Base-by-base conservation (phyloP, 2,329 filamentous ascomycete genomes). In the Monosporascus sp. region DNA sequence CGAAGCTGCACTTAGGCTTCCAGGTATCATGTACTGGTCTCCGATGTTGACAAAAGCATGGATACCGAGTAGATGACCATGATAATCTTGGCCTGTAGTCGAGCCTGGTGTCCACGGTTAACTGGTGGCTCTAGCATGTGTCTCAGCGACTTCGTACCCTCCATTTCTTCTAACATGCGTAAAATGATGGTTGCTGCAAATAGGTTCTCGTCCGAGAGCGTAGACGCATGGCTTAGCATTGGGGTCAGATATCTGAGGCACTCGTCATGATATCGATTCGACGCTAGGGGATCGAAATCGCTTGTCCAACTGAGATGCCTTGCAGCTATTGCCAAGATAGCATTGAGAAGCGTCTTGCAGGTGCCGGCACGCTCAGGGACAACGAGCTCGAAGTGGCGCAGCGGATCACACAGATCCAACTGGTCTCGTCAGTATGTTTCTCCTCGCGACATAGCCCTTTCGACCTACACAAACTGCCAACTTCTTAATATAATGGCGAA, bases 251-350 rank as follows among this genome's bases (percentile, higher is more conserved):
- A 67, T 18, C 72, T 74, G 18, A 84, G 69, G 55, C 81, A 84
- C 51, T 77, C 72, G 48, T 78, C 72, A 53, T 82, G 77, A 55
- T 84, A 83, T 17, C 71, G 68, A 48, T 80, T 76, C 3, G 78
- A 77, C 3, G 77, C 73, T 15, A 77, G 70, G 0, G 72, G 70
- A 58, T 82, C 75, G 58, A 77, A 80, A 22, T 70, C 63, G 26
- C 69, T 71, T 14, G 74, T 74, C 35, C 79, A 71, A 47, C 75
- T 79, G 38, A 83, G 65, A 60, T 84, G 81, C 38, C 79, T 71
- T 3, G 80, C 77, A 0, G 81, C 76, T 4, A 83, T 70, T 2
- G 81, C 80, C 43, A 82, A 74, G 26, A 84, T 81, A 22, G 81
- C 80, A 51, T 82, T 81, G 14, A 82, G 69, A 4, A 85, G 70